phyloP scores from a whole-genome alignment of 1,284 basidiomycete genomes.

The Caloboletus firmus region DNA sequence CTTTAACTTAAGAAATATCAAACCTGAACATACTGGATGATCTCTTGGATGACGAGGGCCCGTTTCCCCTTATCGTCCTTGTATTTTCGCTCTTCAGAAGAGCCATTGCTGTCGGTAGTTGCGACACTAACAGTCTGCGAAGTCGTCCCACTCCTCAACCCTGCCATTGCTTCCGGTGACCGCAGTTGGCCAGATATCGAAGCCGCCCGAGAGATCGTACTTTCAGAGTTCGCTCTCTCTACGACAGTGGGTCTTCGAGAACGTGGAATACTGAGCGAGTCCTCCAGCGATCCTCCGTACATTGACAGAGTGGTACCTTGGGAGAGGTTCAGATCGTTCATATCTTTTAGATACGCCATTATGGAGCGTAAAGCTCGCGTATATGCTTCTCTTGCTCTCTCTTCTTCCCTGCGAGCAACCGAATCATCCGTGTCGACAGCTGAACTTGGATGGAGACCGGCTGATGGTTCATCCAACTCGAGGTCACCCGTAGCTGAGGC shows the following conservation, averaged over 20 bases:
- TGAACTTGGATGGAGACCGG: constrained; percentile 45
- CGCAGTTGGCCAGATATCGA: constrained; percentile 57
- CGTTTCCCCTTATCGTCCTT: constrained; percentile 87
- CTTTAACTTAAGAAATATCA: constrained; percentile 11
- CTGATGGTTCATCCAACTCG: constrained; percentile 39
- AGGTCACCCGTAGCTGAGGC: constrained; percentile 45
- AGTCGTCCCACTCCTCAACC: constrained; percentile 56
- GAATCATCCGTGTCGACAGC: constrained; percentile 47
- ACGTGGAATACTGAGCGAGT: constrained; percentile 39
- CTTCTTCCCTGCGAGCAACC: constrained; percentile 57
- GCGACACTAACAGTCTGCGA: constrained; percentile 70
- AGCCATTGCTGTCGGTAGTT: constrained; percentile 68
- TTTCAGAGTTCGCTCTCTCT: constrained; percentile 52
- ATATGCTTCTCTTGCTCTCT: constrained; percentile 67
- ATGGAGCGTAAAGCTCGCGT: constrained; percentile 81
- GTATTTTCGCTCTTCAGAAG: constrained; percentile 76
- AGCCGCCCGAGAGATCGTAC: constrained; percentile 38
- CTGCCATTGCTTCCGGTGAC: constrained; percentile 57
- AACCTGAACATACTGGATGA: constrained; percentile 67
- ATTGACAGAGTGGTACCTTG: constrained; percentile 55
- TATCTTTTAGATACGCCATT: constrained; percentile 93
- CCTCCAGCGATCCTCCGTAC: constrained; percentile 51
- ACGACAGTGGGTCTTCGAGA: constrained; percentile 64
- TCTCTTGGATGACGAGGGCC: constrained; percentile 78
- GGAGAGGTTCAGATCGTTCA: constrained; percentile 80